phyloP scores from a whole-genome alignment of 768 basidiomycete genomes.

The Suillus hirtellus region DNA sequence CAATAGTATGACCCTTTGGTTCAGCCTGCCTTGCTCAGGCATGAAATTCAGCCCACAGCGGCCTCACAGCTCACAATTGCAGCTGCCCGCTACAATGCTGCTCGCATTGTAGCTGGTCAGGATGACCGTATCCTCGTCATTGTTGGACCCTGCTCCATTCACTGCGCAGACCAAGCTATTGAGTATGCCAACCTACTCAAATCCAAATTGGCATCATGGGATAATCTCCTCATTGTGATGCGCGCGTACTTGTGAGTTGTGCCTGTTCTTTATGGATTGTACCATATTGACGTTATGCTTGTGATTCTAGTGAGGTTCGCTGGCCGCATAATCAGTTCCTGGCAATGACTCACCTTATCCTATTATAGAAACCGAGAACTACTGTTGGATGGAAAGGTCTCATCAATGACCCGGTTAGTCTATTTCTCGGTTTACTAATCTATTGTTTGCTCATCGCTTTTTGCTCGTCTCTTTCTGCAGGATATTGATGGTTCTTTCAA shows the following conservation, averaged over 20 bases:
- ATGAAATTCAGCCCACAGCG: conserved; percentile 74
- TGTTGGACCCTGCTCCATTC: conserved; percentile 96
- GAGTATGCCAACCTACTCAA: conserved; percentile 78
- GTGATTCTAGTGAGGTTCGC: conserved; percentile 39
- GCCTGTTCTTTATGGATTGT: conserved; percentile 8
- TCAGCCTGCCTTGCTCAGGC: conserved; percentile 86
- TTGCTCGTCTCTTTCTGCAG: conserved; percentile 15
- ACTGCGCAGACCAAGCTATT: conserved; percentile 82
- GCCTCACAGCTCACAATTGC: conserved; percentile 76
- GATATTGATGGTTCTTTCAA: conserved; percentile 92
- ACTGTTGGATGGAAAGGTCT: conserved; percentile 98
- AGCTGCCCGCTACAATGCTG: conserved; percentile 73
- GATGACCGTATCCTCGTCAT: conserved; percentile 89
- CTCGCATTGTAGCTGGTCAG: conserved; percentile 77
- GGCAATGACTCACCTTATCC: conserved; percentile 14
- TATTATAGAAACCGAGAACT: conserved; percentile 84
- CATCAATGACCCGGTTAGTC: conserved; percentile 75
- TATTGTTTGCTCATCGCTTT: neutral
- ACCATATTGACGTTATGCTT: conserved; percentile 31
- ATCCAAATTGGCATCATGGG: conserved; percentile 62
- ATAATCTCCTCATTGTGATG: conserved; percentile 90
- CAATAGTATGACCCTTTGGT: conserved; percentile 92
- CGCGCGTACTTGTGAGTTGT: conserved; percentile 91
- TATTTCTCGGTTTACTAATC: neutral
- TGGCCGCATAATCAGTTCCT: neutral